A percentile compares a stretch with the other conserved stretches of the same genome.
Evolutionary conservation across 495 filamentous ascomycete genomes (phyloP).

Genomic region (Baudoinia panamericana): DNA sequence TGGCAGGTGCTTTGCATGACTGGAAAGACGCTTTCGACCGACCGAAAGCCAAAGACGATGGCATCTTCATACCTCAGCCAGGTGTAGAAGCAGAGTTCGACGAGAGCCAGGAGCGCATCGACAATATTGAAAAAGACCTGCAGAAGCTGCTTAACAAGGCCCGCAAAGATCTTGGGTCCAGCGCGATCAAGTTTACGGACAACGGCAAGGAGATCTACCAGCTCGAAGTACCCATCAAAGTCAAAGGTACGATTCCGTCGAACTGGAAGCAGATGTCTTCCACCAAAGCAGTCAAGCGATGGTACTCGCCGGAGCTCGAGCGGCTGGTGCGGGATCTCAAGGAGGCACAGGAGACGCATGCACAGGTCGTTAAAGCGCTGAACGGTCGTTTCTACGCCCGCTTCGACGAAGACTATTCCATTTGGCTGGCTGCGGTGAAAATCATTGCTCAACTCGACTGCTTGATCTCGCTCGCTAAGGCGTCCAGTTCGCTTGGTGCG

Average conservation of each 20-base stretch:
- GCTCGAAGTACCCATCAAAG: constrained; percentile 74
- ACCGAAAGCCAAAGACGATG: constrained; percentile 58
- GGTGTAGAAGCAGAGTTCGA: constrained; percentile 93
- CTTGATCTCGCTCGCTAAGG: constrained; percentile 79
- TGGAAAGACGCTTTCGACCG: constrained; percentile 95
- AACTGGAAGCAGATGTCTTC: constrained; percentile 94
- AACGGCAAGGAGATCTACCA: constrained; percentile 97
- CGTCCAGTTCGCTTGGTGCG: constrained; percentile 67
- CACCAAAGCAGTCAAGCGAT: constrained; percentile 80
- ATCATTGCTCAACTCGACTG: constrained; percentile 90
- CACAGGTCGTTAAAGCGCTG: constrained; percentile 82
- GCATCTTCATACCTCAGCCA: constrained; percentile 68
- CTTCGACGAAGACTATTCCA: constrained; percentile 75
- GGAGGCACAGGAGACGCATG: constrained; percentile 88
- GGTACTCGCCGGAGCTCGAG: constrained; percentile 79
- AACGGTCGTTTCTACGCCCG: constrained; percentile 68
- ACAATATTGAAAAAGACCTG: constrained; percentile 56
- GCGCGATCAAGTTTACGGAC: constrained; percentile 68
- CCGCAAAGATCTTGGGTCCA: constrained; percentile 51
- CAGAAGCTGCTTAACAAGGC: constrained; percentile 56
- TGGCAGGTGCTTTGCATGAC: constrained; percentile 54
- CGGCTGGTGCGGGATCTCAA: constrained; percentile 70
- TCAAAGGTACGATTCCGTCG: constrained; percentile 63
- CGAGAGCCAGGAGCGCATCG: constrained; percentile 62
- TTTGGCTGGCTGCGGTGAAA: constrained; percentile 78